Conservation (phyloP, 1,284 basidiomycete genomes). For the Moniliella sp. region DNA sequence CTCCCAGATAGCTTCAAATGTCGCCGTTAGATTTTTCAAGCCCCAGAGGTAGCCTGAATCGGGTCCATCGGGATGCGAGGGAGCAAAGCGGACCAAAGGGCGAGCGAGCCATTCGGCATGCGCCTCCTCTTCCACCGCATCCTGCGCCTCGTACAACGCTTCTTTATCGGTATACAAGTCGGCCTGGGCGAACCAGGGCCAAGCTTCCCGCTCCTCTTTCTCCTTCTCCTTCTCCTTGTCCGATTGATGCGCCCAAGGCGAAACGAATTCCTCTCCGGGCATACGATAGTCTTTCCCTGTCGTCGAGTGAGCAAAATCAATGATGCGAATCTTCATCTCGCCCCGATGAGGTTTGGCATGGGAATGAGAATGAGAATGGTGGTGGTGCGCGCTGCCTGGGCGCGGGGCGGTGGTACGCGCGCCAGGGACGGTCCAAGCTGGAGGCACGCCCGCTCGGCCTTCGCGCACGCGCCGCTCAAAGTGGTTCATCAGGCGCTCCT, state of each 20-base stretch:
- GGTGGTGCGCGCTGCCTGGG: too few relatives aligned
- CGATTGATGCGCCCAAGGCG: too few relatives aligned
- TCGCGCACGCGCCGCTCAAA: slow-evolving; percentile 12
- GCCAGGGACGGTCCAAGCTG: not conserved
- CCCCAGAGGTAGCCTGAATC: slow-evolving; percentile 87
- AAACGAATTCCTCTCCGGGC: too few relatives aligned
- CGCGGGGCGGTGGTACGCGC: not conserved
- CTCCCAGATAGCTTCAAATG: slow-evolving; percentile 42
- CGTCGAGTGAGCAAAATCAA: slow-evolving; percentile 96
- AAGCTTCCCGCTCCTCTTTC: too few relatives aligned
- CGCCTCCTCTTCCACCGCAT: not conserved
- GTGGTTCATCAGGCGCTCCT: slow-evolving; percentile 40
- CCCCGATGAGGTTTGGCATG: slow-evolving; percentile 39
- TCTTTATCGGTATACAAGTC: too few relatives aligned
- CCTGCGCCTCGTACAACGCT: too few relatives aligned
- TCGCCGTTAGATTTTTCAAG: slow-evolving; percentile 50
- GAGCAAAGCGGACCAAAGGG: slow-evolving; percentile 47
- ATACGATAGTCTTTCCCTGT: slow-evolving; percentile 75
- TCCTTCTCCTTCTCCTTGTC: too few relatives aligned
- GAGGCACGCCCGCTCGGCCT: slow-evolving; percentile 7
- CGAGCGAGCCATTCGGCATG: slow-evolving; percentile 4
- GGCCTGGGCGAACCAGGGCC: too few relatives aligned
- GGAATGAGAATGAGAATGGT: too few relatives aligned
- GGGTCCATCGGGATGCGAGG: slow-evolving; percentile 63
- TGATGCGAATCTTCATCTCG: slow-evolving; percentile 80